Evolutionary conservation across 805 yeast species (phyloP).

Genomic region (Candida koratica): DNA sequence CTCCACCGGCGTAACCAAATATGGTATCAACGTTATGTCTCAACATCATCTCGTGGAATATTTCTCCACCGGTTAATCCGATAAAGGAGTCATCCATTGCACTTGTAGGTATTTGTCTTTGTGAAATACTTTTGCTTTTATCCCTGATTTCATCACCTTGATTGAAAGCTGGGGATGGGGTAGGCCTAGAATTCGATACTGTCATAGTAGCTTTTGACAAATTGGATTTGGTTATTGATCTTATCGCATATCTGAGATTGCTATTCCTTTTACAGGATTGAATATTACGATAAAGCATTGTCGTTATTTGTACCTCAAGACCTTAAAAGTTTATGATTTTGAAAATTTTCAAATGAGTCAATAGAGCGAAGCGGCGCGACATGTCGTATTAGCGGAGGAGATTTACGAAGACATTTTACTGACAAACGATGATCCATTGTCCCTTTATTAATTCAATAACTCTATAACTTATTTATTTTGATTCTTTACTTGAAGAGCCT

Average conservation of each 20-base stretch:
- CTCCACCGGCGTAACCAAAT: conserved; percentile 99
- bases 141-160: conserved; percentile 17
- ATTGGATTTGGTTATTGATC: conserved; percentile 14
- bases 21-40: conserved; percentile 94
- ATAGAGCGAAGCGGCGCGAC: conserved; percentile 9
- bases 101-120: conserved; percentile 14
- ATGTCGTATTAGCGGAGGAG: conserved; percentile 9
- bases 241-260: neutral
- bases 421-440: too few relatives aligned
- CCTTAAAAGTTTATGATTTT: conserved; percentile 2
- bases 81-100: conserved; percentile 81
- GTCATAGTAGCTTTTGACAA: conserved; percentile 25
- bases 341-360: conserved; percentile 20
- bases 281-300: conserved; percentile 18
- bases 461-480: neutral
- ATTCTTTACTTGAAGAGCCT: conserved; percentile 4
- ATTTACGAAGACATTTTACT: conserved; percentile 9
- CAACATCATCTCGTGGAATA: conserved; percentile 97
- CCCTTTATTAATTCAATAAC: neutral
- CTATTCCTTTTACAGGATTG: conserved; percentile 12
- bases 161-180: conserved; percentile 53
- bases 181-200: conserved; percentile 30
- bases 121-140: conserved; percentile 15
- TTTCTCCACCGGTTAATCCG: conserved; percentile 97
- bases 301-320: conserved; percentile 3